Base-by-base conservation (phyloP, 306 rosid species). In the Morella rubra region DNA sequence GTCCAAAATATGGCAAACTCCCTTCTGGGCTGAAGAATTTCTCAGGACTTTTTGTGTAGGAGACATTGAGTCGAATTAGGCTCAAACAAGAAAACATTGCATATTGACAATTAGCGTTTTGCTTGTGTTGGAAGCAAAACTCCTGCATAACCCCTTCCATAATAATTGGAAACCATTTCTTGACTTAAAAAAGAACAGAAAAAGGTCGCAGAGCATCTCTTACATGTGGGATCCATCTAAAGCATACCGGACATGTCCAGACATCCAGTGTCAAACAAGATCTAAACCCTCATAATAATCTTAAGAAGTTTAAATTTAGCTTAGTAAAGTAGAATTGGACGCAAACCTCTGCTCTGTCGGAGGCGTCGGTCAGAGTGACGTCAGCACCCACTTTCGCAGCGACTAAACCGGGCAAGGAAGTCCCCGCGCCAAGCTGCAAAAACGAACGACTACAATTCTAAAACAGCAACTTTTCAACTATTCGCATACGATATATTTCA, bases 391-490 rank as follows among this genome's bases (percentile, higher is more conserved):
- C 65, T 86, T 86, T 88, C 41, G 90, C 92, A 0, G 98, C 98
- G 73, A 89, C 96, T 84, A 91, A 84, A 44, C 98, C 93, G 5
- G 96, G 93, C 90, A 88, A 82, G 64, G 92, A 87, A 76, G 96
- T 93, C 69, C 98, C 97, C 53, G 92, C 96, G 58, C 97, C 98
- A 44, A 93, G 88, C 98, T 91, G 78, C 79, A 58, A 46, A 44
- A 75, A 16, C 47, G 13, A 37, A 72, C 69, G 15, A 66, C 50
- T 37, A 56, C 51, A 40, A 55, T 70, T 32, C 3, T 19, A 49
- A n/a, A 9, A 71, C 71, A 8, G 52, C 15, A 49, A 15, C 53
- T 49, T 4, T 49, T 9, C 11, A 49, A 49, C 4, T 2, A 32
- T 32, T 49, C 53, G 53, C 16, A 49, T 49, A 15, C 44, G 51